phyloP scores from a whole-genome alignment of 192 early-diverging fungal species.

The Lobosporangium transversale region DNA sequence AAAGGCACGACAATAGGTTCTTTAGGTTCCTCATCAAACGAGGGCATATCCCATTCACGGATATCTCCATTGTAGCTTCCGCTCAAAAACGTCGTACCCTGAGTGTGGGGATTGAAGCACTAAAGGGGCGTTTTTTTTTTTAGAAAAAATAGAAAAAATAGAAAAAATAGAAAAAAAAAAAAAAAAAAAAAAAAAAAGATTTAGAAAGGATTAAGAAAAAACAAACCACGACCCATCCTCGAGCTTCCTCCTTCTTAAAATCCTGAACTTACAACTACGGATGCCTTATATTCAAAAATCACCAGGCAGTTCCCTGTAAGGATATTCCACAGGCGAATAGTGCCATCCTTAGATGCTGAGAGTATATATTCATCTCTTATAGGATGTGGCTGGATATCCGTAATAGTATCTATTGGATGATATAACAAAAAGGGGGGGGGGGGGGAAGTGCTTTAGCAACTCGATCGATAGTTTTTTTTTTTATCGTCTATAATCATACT shows the following conservation, averaged over 20 bases:
- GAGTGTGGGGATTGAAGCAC: constrained; percentile 69
- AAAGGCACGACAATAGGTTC: constrained; percentile 26
- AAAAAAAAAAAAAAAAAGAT: not conserved
- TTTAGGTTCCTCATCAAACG: constrained; percentile 14
- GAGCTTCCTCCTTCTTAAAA: not conserved
- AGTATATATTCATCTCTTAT: constrained; percentile 69
- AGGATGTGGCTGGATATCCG: constrained; percentile 80
- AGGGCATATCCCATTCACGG: constrained; percentile 48
- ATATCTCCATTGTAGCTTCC: constrained; percentile 57
- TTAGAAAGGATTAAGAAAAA: not conserved
- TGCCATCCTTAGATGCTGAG: constrained; percentile 77
- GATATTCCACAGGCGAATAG: constrained; percentile 84
- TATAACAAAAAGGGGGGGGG: too few species aligned
- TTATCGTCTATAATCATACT: too few species aligned
- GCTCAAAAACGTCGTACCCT: constrained; percentile 64
- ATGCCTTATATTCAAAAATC: constrained; percentile 68
- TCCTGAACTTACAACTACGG: constrained; percentile 60
- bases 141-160: too few species aligned
- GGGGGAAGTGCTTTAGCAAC: too few species aligned
- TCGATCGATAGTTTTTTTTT: too few species aligned
- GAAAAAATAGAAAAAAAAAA: too few species aligned
- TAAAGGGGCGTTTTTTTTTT: too few species aligned
- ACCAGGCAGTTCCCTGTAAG: constrained; percentile 67
- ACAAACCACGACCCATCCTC: too few species aligned
- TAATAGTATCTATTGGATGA: constrained; percentile 68